These are phyloP conservation scores for Clitopilus hobsonii DNA, from an alignment of 768 basidiomycete species.

Conservation along the genomic window DNA sequence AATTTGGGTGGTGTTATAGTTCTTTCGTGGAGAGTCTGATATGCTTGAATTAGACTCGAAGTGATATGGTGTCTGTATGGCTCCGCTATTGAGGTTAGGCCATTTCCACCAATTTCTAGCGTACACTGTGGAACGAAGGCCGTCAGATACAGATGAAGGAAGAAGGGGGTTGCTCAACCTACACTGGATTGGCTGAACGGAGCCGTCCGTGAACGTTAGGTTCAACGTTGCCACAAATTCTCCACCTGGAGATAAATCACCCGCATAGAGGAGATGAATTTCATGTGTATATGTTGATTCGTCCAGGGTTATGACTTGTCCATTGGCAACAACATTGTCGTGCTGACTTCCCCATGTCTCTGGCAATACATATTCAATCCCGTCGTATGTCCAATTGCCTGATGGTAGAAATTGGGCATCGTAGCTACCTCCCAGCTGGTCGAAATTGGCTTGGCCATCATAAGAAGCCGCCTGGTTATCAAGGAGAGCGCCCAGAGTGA, in stretches of 20 bases:
- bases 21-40: conserved; percentile 16
- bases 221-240: conserved; percentile 29
- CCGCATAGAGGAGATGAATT: conserved; percentile 44
- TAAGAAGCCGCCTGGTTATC: conserved; percentile 41
- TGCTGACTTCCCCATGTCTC: conserved; percentile 29
- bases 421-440: conserved; percentile 33
- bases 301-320: conserved; percentile 32
- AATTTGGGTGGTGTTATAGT: conserved; percentile 39
- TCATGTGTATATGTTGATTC: conserved; percentile 35
- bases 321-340: conserved; percentile 42
- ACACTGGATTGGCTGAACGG: conserved; percentile 29
- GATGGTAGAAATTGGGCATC: conserved; percentile 33
- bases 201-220: conserved; percentile 31
- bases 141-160: neutral
- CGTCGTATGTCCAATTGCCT: conserved; percentile 32
- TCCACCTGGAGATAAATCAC: conserved; percentile 18
- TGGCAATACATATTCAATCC: conserved; percentile 39
- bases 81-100: conserved; percentile 34
- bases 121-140: conserved; percentile 24
- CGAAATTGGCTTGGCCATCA: conserved; percentile 32
- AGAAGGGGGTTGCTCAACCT: conserved; percentile 10
- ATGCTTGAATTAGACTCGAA: conserved; percentile 27
- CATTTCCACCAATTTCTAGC: conserved; percentile 42
- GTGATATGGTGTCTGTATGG: conserved; percentile 44
- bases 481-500: conserved; percentile 26